Percentiles rank a stretch among this genome's conserved stretches.
Conservation (phyloP, 1,139 yeast species). For the Saccharomyces hybrid region DNA sequence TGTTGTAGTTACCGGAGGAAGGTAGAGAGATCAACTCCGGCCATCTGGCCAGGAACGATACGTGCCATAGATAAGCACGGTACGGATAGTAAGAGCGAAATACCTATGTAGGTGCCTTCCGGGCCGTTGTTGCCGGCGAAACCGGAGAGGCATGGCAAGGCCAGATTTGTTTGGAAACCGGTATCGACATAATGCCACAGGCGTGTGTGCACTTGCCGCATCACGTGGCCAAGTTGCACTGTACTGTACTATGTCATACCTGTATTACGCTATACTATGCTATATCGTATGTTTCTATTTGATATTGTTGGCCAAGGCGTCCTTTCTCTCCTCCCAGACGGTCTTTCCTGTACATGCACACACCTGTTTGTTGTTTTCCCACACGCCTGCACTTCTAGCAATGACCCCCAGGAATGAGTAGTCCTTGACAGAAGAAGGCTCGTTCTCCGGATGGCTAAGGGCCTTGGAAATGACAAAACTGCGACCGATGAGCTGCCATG, state of each 20-base stretch:
- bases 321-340: constrained; percentile 87
- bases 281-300: constrained; percentile 5
- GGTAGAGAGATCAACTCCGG: not conserved
- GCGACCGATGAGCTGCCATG: constrained; percentile 71
- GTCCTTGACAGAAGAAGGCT: constrained; percentile 32
- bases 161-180: not conserved
- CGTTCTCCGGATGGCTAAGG: not conserved
- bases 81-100: not conserved
- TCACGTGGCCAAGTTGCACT: not conserved
- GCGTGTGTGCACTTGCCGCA: not conserved
- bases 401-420: constrained; percentile 69
- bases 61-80: not conserved
- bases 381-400: constrained; percentile 93
- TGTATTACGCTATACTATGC: not conserved
- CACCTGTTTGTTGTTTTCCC: constrained; percentile 92
- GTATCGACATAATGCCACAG: not conserved
- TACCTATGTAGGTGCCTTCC: not conserved
- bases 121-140: not conserved
- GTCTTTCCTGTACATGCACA: constrained; percentile 95
- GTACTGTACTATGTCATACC: not conserved
- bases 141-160: not conserved
- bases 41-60: not conserved
- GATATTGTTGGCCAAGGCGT: constrained; percentile 40
- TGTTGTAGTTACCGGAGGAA: not conserved
- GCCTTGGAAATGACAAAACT: constrained; percentile 55